Evolutionary conservation across 768 basidiomycete genomes (phyloP).

Genomic region (Boletus fagicola): DNA sequence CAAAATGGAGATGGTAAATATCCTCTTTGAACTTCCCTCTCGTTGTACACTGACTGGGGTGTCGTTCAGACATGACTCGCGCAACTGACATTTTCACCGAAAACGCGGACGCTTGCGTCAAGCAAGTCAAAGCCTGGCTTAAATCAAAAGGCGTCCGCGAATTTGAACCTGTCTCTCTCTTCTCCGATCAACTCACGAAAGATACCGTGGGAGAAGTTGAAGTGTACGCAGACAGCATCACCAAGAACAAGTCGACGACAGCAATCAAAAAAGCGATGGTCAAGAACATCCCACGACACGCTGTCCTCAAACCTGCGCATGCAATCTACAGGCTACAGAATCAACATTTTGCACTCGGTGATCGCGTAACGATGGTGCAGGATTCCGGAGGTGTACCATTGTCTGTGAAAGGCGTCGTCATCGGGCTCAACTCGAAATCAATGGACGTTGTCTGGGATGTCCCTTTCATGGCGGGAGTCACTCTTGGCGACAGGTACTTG

Average conservation of each 20-base stretch:
- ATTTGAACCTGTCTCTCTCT: slow-evolving; percentile 90
- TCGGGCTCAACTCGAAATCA: slow-evolving; percentile 80
- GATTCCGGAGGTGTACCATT: slow-evolving; percentile 93
- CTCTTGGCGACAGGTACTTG: slow-evolving; percentile 73
- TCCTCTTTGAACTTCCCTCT: not conserved
- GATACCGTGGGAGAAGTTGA: slow-evolving; percentile 84
- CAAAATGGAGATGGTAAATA: slow-evolving; percentile 62
- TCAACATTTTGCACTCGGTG: slow-evolving; percentile 84
- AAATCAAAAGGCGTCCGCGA: slow-evolving; percentile 83
- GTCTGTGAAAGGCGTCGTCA: slow-evolving; percentile 88
- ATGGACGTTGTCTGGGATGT: slow-evolving; percentile 98
- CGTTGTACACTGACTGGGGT: not conserved
- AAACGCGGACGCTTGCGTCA: slow-evolving; percentile 68
- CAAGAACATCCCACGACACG: slow-evolving; percentile 88
- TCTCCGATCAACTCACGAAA: slow-evolving; percentile 89
- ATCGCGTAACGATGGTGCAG: slow-evolving; percentile 94
- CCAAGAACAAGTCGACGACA: slow-evolving; percentile 53
- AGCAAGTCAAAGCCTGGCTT: slow-evolving; percentile 83
- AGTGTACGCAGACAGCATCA: slow-evolving; percentile 66
- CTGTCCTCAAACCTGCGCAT: slow-evolving; percentile 90
- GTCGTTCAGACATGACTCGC: slow-evolving; percentile 65
- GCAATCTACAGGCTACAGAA: slow-evolving; percentile 86
- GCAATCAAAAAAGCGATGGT: slow-evolving; percentile 91
- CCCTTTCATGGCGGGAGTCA: slow-evolving; percentile 90
- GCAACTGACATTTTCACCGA: slow-evolving; percentile 56